phyloP scores from a whole-genome alignment of 148 eudicot genomes.

The Vaccinium darrowii region DNA sequence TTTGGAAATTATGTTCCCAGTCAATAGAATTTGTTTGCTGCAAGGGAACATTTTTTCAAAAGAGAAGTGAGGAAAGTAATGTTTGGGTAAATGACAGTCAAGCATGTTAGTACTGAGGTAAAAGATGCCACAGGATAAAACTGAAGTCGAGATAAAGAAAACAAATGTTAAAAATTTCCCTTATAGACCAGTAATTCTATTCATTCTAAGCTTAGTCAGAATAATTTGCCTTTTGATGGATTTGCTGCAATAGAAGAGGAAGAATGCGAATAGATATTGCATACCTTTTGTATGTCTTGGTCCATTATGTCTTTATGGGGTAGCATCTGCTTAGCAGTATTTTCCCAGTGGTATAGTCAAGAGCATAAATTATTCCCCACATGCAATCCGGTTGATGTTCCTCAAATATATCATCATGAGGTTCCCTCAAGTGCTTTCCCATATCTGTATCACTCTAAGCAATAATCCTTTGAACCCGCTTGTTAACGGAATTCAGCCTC shows the following conservation, averaged over 20 bases:
- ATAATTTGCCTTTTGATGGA: background rate
- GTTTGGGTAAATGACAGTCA: background rate
- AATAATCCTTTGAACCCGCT: background rate
- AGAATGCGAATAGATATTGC: background rate
- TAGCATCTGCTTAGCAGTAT: slow-evolving; percentile 43
- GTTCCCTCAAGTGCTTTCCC: slow-evolving; percentile 40
- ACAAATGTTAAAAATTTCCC: background rate
- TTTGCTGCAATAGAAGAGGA: background rate
- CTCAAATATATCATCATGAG: too few species aligned
- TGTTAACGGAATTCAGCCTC: background rate
- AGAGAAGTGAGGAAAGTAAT: background rate
- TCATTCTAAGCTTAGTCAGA: background rate
- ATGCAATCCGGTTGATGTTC: slow-evolving; percentile 50
- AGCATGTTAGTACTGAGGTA: background rate
- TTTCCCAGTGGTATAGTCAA: slow-evolving; percentile 50
- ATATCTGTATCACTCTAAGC: slow-evolving; percentile 13
- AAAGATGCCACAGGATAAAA: background rate
- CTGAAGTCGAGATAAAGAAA: background rate
- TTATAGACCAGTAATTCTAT: background rate
- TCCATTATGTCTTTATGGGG: slow-evolving; percentile 32
- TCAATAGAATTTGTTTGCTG: background rate
- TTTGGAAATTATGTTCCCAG: background rate
- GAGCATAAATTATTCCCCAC: slow-evolving; percentile 47
- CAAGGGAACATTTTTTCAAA: background rate
- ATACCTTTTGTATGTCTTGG: slow-evolving; percentile 26